phyloP scores from a whole-genome alignment of 192 early-diverging fungal genomes.

The Coemansia pectinata region DNA sequence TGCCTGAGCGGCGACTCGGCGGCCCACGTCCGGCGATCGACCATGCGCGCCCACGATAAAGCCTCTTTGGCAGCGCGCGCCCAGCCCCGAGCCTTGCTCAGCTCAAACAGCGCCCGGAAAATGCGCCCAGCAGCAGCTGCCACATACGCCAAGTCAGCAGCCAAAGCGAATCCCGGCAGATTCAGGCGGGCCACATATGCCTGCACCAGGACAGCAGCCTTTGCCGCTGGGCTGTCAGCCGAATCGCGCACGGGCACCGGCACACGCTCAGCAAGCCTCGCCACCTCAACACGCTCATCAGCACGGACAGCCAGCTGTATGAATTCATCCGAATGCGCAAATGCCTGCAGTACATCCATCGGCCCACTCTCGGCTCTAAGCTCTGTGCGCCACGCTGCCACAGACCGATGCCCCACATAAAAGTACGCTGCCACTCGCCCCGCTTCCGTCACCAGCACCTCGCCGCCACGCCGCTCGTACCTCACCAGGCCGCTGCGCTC shows the following conservation, averaged over 20 bases:
- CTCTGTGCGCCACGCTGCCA: slow-evolving; percentile 93
- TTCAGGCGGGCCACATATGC: slow-evolving; percentile 93
- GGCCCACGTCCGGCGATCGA: slow-evolving; percentile 90
- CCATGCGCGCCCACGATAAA: slow-evolving; percentile 96
- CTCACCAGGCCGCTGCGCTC: slow-evolving; percentile 93
- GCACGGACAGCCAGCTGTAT: slow-evolving; percentile 91
- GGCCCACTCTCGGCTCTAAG: slow-evolving; percentile 87
- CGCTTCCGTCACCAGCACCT: slow-evolving; percentile 85
- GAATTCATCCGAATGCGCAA: slow-evolving; percentile 91
- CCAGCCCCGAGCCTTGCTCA: slow-evolving; percentile 93
- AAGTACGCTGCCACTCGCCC: slow-evolving; percentile 97
- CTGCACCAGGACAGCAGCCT: slow-evolving; percentile 93
- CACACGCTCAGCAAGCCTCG: slow-evolving; percentile 86
- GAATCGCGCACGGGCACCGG: slow-evolving; percentile 93
- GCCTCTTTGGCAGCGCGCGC: slow-evolving; percentile 84
- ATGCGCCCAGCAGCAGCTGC: slow-evolving; percentile 94
- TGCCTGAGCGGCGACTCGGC: slow-evolving; percentile 96
- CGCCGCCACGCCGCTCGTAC: slow-evolving; percentile 91
- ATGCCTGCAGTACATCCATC: slow-evolving; percentile 88
- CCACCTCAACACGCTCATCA: slow-evolving; percentile 91
- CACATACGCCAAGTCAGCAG: slow-evolving; percentile 98
- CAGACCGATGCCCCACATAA: slow-evolving; percentile 89
- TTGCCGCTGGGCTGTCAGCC: slow-evolving; percentile 87
- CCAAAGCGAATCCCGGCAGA: slow-evolving; percentile 91
- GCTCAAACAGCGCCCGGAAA: slow-evolving; percentile 95